Evolutionary conservation across 495 filamentous ascomycete genomes (phyloP), one percentile per base, ranked within the genome.

Genomic region (Chaetomium fimeti): DNA sequence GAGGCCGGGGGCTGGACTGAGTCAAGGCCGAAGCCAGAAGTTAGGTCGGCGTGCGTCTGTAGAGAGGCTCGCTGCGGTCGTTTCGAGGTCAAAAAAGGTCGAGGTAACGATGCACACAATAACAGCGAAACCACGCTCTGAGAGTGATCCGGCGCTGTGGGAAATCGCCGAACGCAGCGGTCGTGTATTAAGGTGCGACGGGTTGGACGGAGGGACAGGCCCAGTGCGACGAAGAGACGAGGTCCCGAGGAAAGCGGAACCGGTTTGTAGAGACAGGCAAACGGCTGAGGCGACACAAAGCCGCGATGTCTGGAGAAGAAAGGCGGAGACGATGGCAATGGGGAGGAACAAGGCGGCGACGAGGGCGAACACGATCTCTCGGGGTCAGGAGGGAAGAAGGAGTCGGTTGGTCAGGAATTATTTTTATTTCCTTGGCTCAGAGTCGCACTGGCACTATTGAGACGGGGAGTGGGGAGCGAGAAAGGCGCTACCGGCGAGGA

Each of bases 321-420:
- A 11, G 61, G 42, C 18, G 20, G 11, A 42, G 27, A 60, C 24
- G 22, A 29, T 48, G 38, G 58, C 32, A 57, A 55, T 47, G 27
- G 45, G 36, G 36, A 45, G 54, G 49, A 66, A 29, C 42, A 53
- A 54, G 51, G 45, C 59, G 29, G 47, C 48, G 52, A 53, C 43
- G 45, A 43, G 45, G 53, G 45, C 22, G 22, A 40, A 40, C 32
- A 40, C 9, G 8, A 28, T 38, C 32, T 36, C 32, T 48, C 42
- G 57, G 58, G 49, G 61, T 36, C 51, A 62, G 48, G 40, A 61
- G 61, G 55, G 40, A 57, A 58, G 54, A 58, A 61, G 62, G 48
- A 48, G 63, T 61, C 60, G 65, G 71, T 67, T 75, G 66, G 68
- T 61, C 45, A 60, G 69, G 65, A 71, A 73, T 73, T 73, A 74